Conservation (phyloP, 1,139 yeast species). For the Saccharomyces hybrid region DNA sequence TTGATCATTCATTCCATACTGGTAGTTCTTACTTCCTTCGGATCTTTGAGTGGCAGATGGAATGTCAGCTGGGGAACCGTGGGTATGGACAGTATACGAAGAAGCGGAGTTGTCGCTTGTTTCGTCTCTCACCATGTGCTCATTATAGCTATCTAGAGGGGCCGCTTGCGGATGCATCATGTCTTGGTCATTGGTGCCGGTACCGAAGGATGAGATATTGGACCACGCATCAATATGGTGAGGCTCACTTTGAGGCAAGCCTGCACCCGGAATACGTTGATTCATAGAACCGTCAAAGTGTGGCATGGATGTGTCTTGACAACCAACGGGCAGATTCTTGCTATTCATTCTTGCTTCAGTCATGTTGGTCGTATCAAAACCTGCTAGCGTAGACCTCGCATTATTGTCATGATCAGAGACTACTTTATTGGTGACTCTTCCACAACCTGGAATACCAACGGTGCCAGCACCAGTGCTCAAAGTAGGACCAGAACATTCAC, state of each 20-base stretch:
- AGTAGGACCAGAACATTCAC: conserved; percentile 7
- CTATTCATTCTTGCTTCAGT: conserved; percentile 16
- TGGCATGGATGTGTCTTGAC: conserved; percentile 10
- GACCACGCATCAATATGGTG: conserved; percentile 8
- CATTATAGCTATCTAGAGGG: background rate
- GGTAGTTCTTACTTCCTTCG: background rate
- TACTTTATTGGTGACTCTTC: conserved; percentile 5
- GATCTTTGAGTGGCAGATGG: background rate
- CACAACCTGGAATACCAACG: conserved; percentile 16
- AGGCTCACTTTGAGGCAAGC: conserved; percentile 5
- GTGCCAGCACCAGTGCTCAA: conserved; percentile 3
- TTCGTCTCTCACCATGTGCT: background rate
- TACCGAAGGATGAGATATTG: conserved; percentile 3
- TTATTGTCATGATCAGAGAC: background rate
- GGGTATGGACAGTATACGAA: background rate
- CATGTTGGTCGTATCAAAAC: conserved; percentile 7
- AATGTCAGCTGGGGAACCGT: background rate
- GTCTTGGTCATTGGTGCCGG: background rate
- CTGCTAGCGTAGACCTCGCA: background rate
- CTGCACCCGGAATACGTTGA: conserved; percentile 16
- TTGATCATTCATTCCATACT: background rate
- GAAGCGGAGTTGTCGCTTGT: background rate
- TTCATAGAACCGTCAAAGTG: conserved; percentile 9
- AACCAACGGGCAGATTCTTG: conserved; percentile 8
- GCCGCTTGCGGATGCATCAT: background rate